Evolutionary conservation across 2,329 filamentous ascomycete genomes (phyloP).

Genomic region (Fusarium mangiferae): DNA sequence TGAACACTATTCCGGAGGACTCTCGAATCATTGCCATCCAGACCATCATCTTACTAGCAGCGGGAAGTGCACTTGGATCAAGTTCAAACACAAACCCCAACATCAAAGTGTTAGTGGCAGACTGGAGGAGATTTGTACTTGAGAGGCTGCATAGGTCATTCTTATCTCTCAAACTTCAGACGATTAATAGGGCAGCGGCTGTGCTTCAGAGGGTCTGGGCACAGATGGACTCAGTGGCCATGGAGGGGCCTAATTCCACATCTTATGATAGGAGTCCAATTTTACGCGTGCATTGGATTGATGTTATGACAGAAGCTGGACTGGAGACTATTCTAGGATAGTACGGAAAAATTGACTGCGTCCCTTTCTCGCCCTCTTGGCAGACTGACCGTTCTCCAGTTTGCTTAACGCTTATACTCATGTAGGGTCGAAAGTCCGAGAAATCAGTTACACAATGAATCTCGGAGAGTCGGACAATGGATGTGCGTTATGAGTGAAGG

Average conservation of each 20-base stretch:
- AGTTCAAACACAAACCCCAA: not conserved
- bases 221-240: not conserved
- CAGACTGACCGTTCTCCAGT: not conserved
- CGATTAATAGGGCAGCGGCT: not conserved
- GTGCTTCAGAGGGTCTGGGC: not conserved
- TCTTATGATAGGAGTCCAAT: not conserved
- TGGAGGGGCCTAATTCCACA: accelerated
- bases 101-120: not conserved
- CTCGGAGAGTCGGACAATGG: not conserved
- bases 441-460: not conserved
- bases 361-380: too few species aligned
- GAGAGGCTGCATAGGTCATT: not conserved
- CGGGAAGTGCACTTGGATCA: not conserved
- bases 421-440: not conserved
- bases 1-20: not conserved
- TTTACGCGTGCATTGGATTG: not conserved
- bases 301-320: not conserved
- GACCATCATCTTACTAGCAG: not conserved
- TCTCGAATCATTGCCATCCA: not conserved
- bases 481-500: not conserved
- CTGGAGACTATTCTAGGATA: not conserved
- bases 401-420: not conserved
- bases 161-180: not conserved
- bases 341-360: too few species aligned
- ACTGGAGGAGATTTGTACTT: not conserved